Evolutionary conservation across 1,284 basidiomycete species (phyloP), one percentile per base, ranked within the genome.

Genomic region (Wallemia hederae): DNA sequence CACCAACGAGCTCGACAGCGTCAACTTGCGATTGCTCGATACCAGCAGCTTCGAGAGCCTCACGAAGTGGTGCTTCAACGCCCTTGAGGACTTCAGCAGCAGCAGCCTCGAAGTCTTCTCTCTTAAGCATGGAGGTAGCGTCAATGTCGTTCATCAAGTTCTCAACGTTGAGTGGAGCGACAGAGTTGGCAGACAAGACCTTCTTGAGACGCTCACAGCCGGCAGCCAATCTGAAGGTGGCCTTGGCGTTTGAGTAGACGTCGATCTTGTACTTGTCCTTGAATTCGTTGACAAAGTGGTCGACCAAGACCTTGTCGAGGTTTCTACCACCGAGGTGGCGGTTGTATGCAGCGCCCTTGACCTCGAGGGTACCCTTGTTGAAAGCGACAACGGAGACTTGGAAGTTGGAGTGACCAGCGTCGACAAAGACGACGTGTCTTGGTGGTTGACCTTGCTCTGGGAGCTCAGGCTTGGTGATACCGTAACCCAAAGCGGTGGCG

Each of bases 181-280:
- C 85, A 9, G 77, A 71, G 74, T 94, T 92, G 64, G 90, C 90
- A 26, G 80, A 81, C 27, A 83, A 73, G 58, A 82, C 74, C 74
- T 82, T 82, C 76, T 82, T 83, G 65, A 82, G 72, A 67, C 76
- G 75, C 72, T 83, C 80, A 69, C 85, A 87, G 19, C 83, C 81
- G 26, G 83, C 81, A 31, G 76, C 70, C 59, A 94, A 80, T 67
- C 90, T 82, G 84, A 94, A 96, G 59, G 76, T 77, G 27, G 87
- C 90, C 73, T 94, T 94, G 67, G 86, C 84, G 72, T 78, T 88
- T 62, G 78, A 79, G 66, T 88, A 71, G 66, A 92, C 88, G 70
- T 94, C 88, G 68, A 96, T 86, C 73, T 88, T 91, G 80, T 94
- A 94, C 72, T 92, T 92, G 27, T 72, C 71, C 74, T 88, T 82